A percentile compares a stretch with the other conserved stretches of the same genome.
These are phyloP conservation scores for Lasiosphaeria ovina DNA, from an alignment of 495 filamentous ascomycete species.

Conservation along the genomic window DNA sequence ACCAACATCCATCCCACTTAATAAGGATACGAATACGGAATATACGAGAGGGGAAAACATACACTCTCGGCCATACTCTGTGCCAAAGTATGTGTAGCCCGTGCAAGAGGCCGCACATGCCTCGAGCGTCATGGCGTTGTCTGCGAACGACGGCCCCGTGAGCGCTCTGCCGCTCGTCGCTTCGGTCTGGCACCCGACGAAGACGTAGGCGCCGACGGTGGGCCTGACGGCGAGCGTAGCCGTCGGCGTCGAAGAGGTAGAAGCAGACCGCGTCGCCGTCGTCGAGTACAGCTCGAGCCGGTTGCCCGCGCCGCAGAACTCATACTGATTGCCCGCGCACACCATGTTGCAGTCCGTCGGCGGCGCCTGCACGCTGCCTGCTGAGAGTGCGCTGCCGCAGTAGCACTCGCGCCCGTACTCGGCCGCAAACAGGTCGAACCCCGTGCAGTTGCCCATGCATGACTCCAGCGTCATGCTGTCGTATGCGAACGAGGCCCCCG, in stretches of 20 bases:
- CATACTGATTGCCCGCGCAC: slow-evolving; percentile 44
- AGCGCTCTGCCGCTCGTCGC: slow-evolving; percentile 32
- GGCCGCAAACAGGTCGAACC: slow-evolving; percentile 45
- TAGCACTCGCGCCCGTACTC: slow-evolving; percentile 54
- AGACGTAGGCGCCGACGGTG: slow-evolving; percentile 36
- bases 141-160: slow-evolving; percentile 16
- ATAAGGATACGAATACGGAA: not conserved
- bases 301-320: slow-evolving; percentile 47
- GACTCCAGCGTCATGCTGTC: slow-evolving; percentile 51
- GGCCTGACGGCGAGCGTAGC: slow-evolving; percentile 32
- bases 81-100: slow-evolving; percentile 41
- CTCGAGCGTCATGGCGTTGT: slow-evolving; percentile 44
- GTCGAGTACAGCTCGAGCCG: slow-evolving; percentile 47
- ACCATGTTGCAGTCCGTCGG: slow-evolving; percentile 48
- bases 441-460: slow-evolving; percentile 47
- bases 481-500: slow-evolving; percentile 37
- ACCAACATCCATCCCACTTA: too few species aligned
- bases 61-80: slow-evolving; percentile 43
- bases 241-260: slow-evolving; percentile 31
- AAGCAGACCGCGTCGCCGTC: slow-evolving; percentile 34
- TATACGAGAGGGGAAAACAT: slow-evolving; percentile 3
- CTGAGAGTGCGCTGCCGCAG: slow-evolving; percentile 47
- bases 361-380: slow-evolving; percentile 39
- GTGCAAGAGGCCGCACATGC: slow-evolving; percentile 39
- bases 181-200: slow-evolving; percentile 49